These are phyloP conservation scores for Jacaranda copaia DNA, from an alignment of 257 asterid species.

Conservation along the genomic window DNA sequence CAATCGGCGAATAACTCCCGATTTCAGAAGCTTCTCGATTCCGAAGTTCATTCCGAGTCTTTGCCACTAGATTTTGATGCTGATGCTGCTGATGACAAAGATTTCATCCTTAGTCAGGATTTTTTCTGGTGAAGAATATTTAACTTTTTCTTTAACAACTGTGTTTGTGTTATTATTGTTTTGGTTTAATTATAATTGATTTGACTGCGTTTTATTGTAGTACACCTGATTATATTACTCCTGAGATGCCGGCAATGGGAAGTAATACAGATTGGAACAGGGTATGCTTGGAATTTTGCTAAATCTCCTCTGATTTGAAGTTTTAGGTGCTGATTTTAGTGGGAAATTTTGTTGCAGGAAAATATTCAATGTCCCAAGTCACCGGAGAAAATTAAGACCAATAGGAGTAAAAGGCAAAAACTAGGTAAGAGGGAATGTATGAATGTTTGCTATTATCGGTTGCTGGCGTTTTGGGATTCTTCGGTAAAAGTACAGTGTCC, in stretches of 20 bases:
- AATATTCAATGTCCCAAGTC: conserved; percentile 73
- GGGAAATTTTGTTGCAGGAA: conserved; percentile 54
- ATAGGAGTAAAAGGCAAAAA: conserved; percentile 67
- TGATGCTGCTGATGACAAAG: conserved; percentile 53
- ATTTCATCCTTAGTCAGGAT: conserved; percentile 93
- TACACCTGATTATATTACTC: conserved; percentile 93
- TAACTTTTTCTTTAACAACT: background rate
- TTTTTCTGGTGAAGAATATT: conserved; percentile 75
- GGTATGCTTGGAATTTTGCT: conserved; percentile 44
- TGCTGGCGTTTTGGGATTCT: background rate
- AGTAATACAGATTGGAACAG: conserved; percentile 49
- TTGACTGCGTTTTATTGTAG: conserved; percentile 43
- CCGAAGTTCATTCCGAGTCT: conserved; percentile 47
- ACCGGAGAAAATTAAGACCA: conserved; percentile 71
- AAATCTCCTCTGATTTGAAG: background rate
- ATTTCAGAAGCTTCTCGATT: conserved; percentile 57
- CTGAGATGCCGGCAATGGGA: conserved; percentile 64
- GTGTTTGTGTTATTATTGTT: background rate
- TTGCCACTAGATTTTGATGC: conserved; percentile 47
- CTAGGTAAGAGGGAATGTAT: conserved; percentile 53
- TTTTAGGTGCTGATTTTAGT: conserved; percentile 28
- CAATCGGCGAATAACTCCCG: conserved; percentile 53
- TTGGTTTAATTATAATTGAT: conserved; percentile 9
- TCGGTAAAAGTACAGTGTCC: background rate
- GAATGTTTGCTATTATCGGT: background rate